These are phyloP conservation scores for Cryptococcus sp. DNA, from an alignment of 1,284 basidiomycete genomes.

Conservation along the genomic window DNA sequence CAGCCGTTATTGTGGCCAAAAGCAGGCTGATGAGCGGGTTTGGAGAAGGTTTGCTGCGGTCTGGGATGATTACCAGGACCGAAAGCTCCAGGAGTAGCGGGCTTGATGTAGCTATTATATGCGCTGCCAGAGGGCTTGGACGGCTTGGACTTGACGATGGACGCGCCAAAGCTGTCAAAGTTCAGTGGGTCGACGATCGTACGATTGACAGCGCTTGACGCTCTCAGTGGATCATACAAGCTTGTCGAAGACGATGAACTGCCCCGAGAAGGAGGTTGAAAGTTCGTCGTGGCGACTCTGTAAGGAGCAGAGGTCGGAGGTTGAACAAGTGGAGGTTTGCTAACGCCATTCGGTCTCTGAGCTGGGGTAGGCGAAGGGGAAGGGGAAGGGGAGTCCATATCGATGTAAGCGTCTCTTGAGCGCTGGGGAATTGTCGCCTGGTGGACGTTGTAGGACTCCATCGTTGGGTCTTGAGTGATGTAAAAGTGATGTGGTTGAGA, in stretches of 20 bases:
- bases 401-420: slow-evolving; percentile 9
- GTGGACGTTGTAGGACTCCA: slow-evolving; percentile 18
- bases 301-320: too few species aligned
- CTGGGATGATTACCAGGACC: not conserved
- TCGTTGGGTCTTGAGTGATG: not conserved
- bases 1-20: slow-evolving; percentile 8
- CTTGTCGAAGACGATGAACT: not conserved
- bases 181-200: slow-evolving; percentile 5
- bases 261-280: not conserved
- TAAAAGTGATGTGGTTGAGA: not conserved
- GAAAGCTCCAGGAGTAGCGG: slow-evolving; percentile 37
- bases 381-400: slow-evolving; percentile 14
- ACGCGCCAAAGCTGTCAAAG: slow-evolving; percentile 15
- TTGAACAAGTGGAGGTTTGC: too few species aligned
- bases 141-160: slow-evolving; percentile 15
- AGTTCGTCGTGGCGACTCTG: too few species aligned
- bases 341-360: too few species aligned
- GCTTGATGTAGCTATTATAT: slow-evolving; percentile 44
- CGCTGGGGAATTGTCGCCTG: slow-evolving; percentile 5
- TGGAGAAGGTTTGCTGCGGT: slow-evolving; percentile 17
- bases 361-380: slow-evolving; percentile 8
- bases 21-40: slow-evolving; percentile 14
- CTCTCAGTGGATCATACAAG: slow-evolving; percentile 1
- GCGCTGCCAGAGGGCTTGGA: slow-evolving; percentile 8
- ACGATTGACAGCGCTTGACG: not conserved